Base-by-base conservation (phyloP, 2,329 filamentous ascomycete species). In the Colletotrichum shisoi region DNA sequence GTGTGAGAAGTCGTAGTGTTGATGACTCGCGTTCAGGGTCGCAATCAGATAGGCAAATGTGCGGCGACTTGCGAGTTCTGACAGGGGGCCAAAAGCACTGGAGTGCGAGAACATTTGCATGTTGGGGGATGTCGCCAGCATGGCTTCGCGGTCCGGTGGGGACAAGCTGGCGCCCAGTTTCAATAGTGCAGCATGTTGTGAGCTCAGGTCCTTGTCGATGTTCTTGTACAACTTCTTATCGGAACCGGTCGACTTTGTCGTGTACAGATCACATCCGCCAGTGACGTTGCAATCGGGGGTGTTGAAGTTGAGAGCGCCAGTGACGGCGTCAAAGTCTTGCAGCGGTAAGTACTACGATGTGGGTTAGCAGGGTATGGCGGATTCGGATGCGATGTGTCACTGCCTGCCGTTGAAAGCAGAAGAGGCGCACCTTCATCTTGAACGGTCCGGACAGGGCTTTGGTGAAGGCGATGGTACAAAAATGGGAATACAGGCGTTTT, bases 191-290 rank as follows among this genome's bases (percentile, higher is more conserved):
- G 93, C 91, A 84, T 98, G 93, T 78, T 97, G 93, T 44, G 91
- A 91, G 78, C 96, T 93, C 67, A 99, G 87, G 37, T 92, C 93
- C 75, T 91, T 89, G 76, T 97, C 94, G 75, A 99, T 98, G 76
- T 90, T 92, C 80, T 94, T 96, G 84, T 97, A 97, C 9, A 99
- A 84, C 77, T 98, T 98, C 86, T 97, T 97, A 78, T 99, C 95
- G 70, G 90, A 90, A 52, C 94, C 93, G 62, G 94, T 93, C 37
- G 95, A 94, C 80, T 99, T 99, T 31, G 94, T 97, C 11, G 94
- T 98, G 83, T 97, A 99, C 19, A 98, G 85, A 78, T 99, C 95
- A 83, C 94, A 98, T 71, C 92, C 92, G 73, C 95, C 95, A 34
- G 93, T 90, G 68, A 99, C 91, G 72, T 94, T 92, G 76, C 93